Conservation (phyloP, 441 rosid species). For the Melastoma candidum region DNA sequence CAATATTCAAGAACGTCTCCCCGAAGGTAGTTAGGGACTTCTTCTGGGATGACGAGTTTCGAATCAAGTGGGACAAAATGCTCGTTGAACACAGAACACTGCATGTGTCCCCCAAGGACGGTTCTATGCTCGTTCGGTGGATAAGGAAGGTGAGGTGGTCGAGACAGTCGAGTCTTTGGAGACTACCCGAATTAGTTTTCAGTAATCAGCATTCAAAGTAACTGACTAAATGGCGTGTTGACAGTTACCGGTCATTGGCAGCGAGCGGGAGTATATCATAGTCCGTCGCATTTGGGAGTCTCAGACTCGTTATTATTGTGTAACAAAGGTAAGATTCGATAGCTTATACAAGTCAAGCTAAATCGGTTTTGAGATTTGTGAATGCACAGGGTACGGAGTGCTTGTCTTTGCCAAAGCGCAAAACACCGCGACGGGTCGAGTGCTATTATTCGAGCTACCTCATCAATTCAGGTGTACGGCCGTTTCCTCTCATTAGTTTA, state of each 20-base stretch:
- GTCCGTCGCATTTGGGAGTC: constrained; percentile 15
- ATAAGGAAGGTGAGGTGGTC: constrained; percentile 10
- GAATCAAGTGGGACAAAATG: constrained; percentile 19
- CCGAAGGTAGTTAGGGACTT: constrained; percentile 15
- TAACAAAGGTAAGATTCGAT: constrained; percentile 9
- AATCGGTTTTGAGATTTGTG: not conserved
- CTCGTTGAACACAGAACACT: constrained; percentile 10
- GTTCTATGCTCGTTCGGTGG: constrained; percentile 18
- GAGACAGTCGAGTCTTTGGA: no score
- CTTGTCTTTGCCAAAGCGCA: constrained; percentile 5
- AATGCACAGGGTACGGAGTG: constrained; percentile 5
- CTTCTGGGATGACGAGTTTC: constrained; percentile 17
- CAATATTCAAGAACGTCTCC: constrained; percentile 4
- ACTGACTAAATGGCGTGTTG: no score
- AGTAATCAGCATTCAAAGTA: no score
- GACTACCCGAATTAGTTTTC: no score
- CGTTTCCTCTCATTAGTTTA: no score
- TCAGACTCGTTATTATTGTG: constrained; percentile 9
- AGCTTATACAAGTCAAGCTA: not conserved
- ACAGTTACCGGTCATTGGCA: constrained; percentile 13
- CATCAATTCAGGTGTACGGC: constrained; percentile 8
- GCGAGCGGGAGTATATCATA: constrained; percentile 12
- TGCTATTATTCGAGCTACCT: constrained; percentile 16
- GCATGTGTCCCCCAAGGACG: constrained; percentile 9
- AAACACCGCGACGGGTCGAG: constrained; percentile 9